A percentile compares a stretch with the other conserved stretches of the same genome.
Conservation (phyloP, 768 basidiomycete species). For the Calocybe cyanea region DNA sequence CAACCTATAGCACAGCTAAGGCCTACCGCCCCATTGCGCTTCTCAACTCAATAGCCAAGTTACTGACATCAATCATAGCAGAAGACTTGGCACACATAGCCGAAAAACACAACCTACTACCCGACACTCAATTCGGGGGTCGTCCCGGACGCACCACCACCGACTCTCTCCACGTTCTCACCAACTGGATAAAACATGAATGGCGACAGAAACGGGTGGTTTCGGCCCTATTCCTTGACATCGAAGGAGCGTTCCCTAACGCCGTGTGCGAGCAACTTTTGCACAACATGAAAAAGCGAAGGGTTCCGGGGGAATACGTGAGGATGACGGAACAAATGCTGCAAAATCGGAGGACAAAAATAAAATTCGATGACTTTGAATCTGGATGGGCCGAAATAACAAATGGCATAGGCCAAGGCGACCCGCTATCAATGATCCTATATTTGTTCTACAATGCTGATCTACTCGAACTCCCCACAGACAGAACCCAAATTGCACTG, state of each 20-base stretch:
- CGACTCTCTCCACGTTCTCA: constrained; percentile 17
- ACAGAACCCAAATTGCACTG: constrained; percentile 2
- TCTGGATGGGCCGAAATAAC: constrained; percentile 13
- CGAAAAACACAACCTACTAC: background rate
- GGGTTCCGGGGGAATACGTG: constrained; percentile 18
- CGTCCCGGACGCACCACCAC: constrained; percentile 24
- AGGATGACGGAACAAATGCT: constrained; percentile 14
- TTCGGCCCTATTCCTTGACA: constrained; percentile 23
- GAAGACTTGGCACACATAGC: background rate
- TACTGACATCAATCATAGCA: background rate
- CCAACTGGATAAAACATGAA: constrained; percentile 27
- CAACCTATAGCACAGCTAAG: background rate
- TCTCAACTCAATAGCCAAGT: background rate
- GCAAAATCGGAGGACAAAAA: constrained; percentile 11
- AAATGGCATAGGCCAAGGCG: constrained; percentile 23
- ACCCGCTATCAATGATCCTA: constrained; percentile 18
- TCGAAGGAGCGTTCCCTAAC: constrained; percentile 25
- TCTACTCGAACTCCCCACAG: constrained; percentile 15
- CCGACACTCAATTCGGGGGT: constrained; percentile 10
- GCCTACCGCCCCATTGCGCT: background rate
- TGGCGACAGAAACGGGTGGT: constrained; percentile 24
- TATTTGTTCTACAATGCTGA: constrained; percentile 22
- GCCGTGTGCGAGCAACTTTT: background rate
- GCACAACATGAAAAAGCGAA: constrained; percentile 18
- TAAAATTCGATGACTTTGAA: constrained; percentile 23